Evolutionary conservation across 2,329 filamentous ascomycete genomes (phyloP).

Genomic region (Sporothrix inflata): DNA sequence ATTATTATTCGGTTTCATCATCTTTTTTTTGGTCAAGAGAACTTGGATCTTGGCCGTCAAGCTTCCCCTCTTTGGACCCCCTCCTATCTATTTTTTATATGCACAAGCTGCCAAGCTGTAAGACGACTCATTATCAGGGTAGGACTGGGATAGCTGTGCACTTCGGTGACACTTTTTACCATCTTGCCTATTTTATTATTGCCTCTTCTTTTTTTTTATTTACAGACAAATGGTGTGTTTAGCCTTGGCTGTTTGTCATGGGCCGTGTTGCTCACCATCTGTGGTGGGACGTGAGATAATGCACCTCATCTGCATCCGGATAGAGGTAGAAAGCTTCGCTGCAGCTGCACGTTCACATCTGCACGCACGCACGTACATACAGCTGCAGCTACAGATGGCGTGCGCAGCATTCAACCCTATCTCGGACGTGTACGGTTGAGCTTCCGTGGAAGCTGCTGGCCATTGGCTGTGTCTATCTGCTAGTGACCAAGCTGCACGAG

Average conservation of each 20-base stretch:
- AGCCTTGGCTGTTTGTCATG: not conserved
- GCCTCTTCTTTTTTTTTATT: not conserved
- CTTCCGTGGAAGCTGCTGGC: not conserved
- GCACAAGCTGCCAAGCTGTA: not conserved
- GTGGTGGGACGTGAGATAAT: conserved; percentile 5
- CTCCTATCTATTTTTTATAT: not conserved
- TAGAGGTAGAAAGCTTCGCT: not conserved
- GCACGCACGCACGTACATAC: not conserved
- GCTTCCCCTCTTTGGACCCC: not conserved
- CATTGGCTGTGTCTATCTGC: not conserved
- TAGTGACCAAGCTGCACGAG: not conserved
- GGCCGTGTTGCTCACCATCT: not conserved
- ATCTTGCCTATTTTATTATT: no score
- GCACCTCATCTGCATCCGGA: not conserved
- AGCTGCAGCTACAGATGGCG: not conserved
- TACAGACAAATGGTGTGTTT: not conserved
- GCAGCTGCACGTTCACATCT: not conserved
- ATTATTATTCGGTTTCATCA: not conserved
- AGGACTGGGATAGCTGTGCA: no score
- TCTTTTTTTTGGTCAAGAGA: not conserved
- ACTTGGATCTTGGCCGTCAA: not conserved
- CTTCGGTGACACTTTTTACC: no score
- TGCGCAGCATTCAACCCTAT: conserved; percentile 16
- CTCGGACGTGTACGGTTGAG: not conserved
- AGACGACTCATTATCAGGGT: not conserved